Conservation (phyloP, 73 alveolate genomes). For the Paramecium primaurelia region DNA sequence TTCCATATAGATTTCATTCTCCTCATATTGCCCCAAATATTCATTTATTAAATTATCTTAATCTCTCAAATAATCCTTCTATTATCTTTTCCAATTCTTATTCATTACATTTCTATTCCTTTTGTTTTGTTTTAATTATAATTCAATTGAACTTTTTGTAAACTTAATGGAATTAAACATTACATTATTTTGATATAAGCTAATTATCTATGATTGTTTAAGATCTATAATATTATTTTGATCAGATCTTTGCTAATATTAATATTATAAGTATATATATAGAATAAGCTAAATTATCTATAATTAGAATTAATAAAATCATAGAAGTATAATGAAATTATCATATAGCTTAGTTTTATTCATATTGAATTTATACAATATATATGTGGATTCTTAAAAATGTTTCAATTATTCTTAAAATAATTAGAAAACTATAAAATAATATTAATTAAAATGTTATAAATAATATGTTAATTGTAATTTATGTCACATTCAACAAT, state of each 20-base stretch:
- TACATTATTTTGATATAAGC: too few relatives aligned
- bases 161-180: neutral
- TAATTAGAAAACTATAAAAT: too few relatives aligned
- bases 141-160: neutral
- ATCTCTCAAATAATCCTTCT: neutral
- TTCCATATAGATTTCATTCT: neutral
- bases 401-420: neutral
- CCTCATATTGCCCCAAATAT: neutral
- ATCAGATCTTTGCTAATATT: too few relatives aligned
- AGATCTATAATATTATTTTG: neutral
- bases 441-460: too few relatives aligned
- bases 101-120: neutral
- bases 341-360: too few relatives aligned
- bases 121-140: too few relatives aligned
- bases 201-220: neutral
- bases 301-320: too few relatives aligned
- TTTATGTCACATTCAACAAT: neutral
- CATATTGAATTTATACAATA: too few relatives aligned
- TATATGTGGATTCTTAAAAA: neutral
- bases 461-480: neutral
- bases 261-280: neutral
- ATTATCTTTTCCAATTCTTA: neutral
- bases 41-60: neutral
- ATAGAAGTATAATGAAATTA: too few relatives aligned
- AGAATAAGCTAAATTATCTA: neutral